These are phyloP conservation scores for Centella asiatica DNA, from an alignment of 129 eudicot species.

Conservation along the genomic window DNA sequence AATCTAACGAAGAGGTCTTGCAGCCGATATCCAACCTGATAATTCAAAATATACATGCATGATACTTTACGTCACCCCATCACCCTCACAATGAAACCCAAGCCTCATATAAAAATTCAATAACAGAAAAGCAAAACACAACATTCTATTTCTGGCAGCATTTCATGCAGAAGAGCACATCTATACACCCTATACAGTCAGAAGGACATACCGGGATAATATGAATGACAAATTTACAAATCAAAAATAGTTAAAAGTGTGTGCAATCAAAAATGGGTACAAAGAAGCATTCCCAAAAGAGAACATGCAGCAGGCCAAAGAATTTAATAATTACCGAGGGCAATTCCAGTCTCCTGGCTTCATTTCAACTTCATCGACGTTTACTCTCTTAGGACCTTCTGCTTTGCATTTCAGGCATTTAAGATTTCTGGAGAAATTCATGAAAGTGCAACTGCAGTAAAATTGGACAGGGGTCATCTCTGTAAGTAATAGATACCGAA, in stretches of 20 bases:
- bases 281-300: background rate
- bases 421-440: conserved; percentile 64
- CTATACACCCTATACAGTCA: background rate
- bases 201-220: background rate
- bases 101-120: background rate
- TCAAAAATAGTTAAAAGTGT: background rate
- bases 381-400: conserved; percentile 34
- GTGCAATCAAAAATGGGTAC: background rate
- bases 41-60: too few relatives aligned
- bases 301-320: background rate
- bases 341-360: conserved; percentile 95
- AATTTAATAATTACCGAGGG: conserved; percentile 51
- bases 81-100: too few relatives aligned
- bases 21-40: too few relatives aligned
- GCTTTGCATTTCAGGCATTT: conserved; percentile 56
- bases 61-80: too few relatives aligned
- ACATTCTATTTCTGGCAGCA: background rate
- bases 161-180: background rate
- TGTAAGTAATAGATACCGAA: background rate
- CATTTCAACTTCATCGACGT: conserved; percentile 36
- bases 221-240: background rate
- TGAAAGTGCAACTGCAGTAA: conserved; percentile 68
- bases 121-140: background rate
- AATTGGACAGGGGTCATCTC: background rate
- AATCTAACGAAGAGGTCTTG: too few relatives aligned